Evolutionary conservation across 1,284 basidiomycete genomes (phyloP), one percentile per base, ranked within the genome.

Genomic region (Sporisorium exsertum): DNA sequence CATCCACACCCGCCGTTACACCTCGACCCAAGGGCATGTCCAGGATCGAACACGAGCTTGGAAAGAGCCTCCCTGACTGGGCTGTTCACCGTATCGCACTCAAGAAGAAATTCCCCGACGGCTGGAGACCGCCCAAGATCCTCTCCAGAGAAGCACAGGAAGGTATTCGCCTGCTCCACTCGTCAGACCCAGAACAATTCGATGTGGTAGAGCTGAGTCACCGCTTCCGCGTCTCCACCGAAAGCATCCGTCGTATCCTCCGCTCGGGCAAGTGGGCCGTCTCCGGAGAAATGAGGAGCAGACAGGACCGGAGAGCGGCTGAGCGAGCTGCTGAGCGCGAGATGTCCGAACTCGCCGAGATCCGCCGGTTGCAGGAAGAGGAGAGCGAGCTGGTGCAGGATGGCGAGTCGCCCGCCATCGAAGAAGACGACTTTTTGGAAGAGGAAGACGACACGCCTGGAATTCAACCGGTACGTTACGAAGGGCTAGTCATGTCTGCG

Each of bases 111-210:
- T 80, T 80, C 22, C 79, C 77, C 12, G 80, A 81, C 20, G 78
- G 78, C n/a, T 85, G 84, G 84, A 56, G 72, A n/a, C 84, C 82
- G 1, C 72, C 64, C 55, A 82, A 78, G 49, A 79, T 79, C 43
- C 76, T 85, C 27, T 84, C 84, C 1, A 58, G 81, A 40, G 81
- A 83, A 61, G 81, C 84, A 5, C 81, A 83, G 58, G 74, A 83
- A 26, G 84, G 84, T 22, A 60, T 85, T 15, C 71, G 81, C 13
- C 67, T 81, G 0, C 58, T 85, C 13, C 78, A 84, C 33, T 69
- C 66, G 2, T 67, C 72, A 18, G 82, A 85, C 47, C 82, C 84
- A n/a, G 73, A 76, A n/a, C 68, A 73, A 40, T 84, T 82, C 46
- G 58, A 54, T 49, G 52, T 74, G 15, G 33, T 50, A 16, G 71